Percentiles rank a stretch among this genome's conserved stretches.
Conservation (phyloP, 2,329 filamentous ascomycete species). For the Plenodomus tracheiphilus region DNA sequence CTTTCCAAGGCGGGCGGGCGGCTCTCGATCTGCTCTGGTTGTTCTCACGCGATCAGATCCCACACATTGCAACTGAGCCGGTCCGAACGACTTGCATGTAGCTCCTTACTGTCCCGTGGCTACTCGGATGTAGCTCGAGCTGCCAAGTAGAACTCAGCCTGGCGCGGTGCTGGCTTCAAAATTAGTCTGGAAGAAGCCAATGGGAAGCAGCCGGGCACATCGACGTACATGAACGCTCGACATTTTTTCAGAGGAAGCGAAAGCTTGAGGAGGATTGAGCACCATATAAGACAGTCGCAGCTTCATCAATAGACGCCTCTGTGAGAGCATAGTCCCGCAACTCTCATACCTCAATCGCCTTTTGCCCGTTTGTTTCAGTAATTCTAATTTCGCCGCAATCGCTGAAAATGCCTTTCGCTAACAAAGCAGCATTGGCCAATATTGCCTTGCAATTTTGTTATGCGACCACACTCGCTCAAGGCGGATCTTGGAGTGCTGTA, state of each 20-base stretch:
- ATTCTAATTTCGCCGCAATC: background rate
- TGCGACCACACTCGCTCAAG: slow-evolving; percentile 5
- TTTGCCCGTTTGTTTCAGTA: background rate
- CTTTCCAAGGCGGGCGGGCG: slow-evolving; percentile 1
- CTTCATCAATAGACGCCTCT: background rate
- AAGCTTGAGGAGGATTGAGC: background rate
- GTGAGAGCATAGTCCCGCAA: background rate
- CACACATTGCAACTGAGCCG: background rate
- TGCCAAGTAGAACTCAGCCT: background rate
- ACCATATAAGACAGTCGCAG: background rate
- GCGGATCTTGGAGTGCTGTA: slow-evolving; percentile 17
- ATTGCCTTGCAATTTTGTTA: background rate
- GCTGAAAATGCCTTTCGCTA: background rate
- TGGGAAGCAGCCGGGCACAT: background rate
- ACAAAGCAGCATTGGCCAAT: background rate
- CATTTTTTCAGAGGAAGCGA: background rate
- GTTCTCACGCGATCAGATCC: slow-evolving; percentile 1
- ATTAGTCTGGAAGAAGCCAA: background rate
- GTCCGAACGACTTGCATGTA: background rate
- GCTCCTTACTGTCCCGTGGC: too few species aligned
- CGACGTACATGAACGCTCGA: background rate
- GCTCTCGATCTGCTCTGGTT: slow-evolving; percentile 1
- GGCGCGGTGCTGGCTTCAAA: background rate
- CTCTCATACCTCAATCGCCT: background rate
- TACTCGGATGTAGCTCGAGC: background rate